Percentiles rank a stretch among this genome's conserved stretches.
Evolutionary conservation across 2,329 filamentous ascomycete species (phyloP).

Genomic region (Colletotrichum lini): DNA sequence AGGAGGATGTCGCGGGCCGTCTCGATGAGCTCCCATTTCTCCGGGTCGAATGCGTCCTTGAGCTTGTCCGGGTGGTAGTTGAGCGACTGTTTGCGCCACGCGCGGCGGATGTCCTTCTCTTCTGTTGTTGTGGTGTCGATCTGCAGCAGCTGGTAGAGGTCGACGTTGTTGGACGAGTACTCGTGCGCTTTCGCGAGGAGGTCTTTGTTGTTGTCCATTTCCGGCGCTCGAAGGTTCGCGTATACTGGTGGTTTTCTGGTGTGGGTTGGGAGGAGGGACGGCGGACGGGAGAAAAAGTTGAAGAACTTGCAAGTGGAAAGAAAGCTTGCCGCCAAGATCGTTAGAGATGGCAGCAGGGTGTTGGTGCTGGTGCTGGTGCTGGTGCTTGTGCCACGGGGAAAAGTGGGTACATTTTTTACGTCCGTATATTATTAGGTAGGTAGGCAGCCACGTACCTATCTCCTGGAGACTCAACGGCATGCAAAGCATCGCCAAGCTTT

Average conservation of each 20-base stretch:
- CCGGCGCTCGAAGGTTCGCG: not conserved
- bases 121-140: conserved; percentile 72
- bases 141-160: conserved; percentile 84
- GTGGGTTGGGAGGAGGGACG: conserved; percentile 4
- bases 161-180: conserved; percentile 73
- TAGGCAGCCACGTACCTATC: too few relatives aligned
- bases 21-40: conserved; percentile 88
- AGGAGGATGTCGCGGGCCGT: conserved; percentile 89
- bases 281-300: not conserved
- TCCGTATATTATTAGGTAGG: not conserved
- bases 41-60: conserved; percentile 79
- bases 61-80: conserved; percentile 96
- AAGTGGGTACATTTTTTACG: conserved; percentile 16
- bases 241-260: not conserved
- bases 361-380: not conserved
- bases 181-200: conserved; percentile 69
- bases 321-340: conserved; percentile 8
- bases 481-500: not conserved
- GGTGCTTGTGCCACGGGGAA: not conserved
- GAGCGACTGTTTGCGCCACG: conserved; percentile 88
- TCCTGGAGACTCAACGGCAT: conserved; percentile 1
- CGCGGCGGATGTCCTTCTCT: conserved; percentile 83
- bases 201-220: conserved; percentile 57
- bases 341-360: not conserved
- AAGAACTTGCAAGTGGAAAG: conserved; percentile 18